Evolutionary conservation across 2,329 filamentous ascomycete species (phyloP), one percentile per base, ranked within the genome.

Genomic region (Curvularia sp.): DNA sequence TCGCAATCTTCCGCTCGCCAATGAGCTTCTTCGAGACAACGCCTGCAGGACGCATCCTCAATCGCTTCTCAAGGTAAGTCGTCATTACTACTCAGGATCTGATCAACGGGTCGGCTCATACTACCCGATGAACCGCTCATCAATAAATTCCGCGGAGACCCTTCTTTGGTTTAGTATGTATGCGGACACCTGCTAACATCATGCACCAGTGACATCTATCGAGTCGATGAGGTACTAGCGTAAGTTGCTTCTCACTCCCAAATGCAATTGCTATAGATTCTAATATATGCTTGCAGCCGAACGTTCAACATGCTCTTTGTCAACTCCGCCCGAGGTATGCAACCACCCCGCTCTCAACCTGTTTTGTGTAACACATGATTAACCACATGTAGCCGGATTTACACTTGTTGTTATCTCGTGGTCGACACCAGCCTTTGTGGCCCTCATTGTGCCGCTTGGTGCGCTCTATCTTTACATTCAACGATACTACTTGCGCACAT

Each of bases 21-120:
- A 99, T 99, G 95, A 95, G 88, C 69, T 99, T 99, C 80, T 99
- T 99, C 69, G 96, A 99, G 76, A 97, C 93, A 0, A 99, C 95
- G 1, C 95, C 95, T 2, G 90, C 93, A 62, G 95, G 95, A n/a
- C 88, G 96, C 57, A 97, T 99, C 70, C 83, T 99, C 59, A 99
- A 99, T 77, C 86, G 95, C 54, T 99, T 99, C 78, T 98, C 94
- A 15, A 96, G 89, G 89, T 91, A 78, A 64, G 86, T 80, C 49
- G 22, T 46, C 30, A 28, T 58, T 39, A 49, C 60, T 54, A 60
- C 53, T 49, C 24, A 31, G 48, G 47, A 31, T 51, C 26, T 49
- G 54, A 35, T 46, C 46, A 41, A 33, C 48, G 49, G 58, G 55
- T 48, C 58, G 50, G 38, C 38, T 54, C 60, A 53, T 35, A 20